Evolutionary conservation across 768 basidiomycete genomes (phyloP).

Genomic region (Antrodiella citrinella): DNA sequence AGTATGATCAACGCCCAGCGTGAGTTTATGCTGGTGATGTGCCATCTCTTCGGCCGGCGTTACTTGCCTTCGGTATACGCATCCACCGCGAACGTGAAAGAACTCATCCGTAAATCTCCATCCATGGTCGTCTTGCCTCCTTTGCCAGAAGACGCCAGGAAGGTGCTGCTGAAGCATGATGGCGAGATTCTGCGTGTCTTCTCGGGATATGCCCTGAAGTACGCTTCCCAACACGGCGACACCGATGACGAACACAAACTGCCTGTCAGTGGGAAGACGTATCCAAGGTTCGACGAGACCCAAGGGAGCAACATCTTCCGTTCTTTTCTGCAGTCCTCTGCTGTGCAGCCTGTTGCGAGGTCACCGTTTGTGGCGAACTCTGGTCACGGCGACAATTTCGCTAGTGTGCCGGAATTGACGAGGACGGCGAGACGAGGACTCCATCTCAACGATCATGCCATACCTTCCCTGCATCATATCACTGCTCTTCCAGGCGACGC

Average conservation of each 20-base stretch:
- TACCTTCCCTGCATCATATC: constrained; percentile 43
- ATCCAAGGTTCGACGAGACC: not conserved
- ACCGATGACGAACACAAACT: constrained; percentile 38
- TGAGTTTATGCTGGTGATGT: constrained; percentile 46
- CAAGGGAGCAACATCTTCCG: constrained; percentile 22
- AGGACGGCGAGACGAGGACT: constrained; percentile 45
- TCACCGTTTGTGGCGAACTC: constrained; percentile 64
- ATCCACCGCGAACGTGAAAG: constrained; percentile 26
- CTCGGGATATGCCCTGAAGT: constrained; percentile 44
- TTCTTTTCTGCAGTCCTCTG: constrained; percentile 28
- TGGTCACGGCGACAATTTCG: constrained; percentile 51
- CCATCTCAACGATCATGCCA: constrained; percentile 48
- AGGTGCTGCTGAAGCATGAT: constrained; percentile 39
- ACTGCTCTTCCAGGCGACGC: constrained; percentile 7
- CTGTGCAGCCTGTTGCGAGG: constrained; percentile 34
- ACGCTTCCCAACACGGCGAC: constrained; percentile 28
- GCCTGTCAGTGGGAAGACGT: constrained; percentile 35
- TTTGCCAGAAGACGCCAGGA: constrained; percentile 31
- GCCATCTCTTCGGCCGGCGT: constrained; percentile 60
- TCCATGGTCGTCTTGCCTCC: constrained; percentile 51
- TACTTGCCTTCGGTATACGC: constrained; percentile 39
- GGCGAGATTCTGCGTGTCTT: constrained; percentile 46
- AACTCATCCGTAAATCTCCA: constrained; percentile 36
- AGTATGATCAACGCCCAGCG: constrained; percentile 34
- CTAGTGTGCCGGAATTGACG: constrained; percentile 41